Percentiles rank a stretch among this genome's conserved stretches.
Evolutionary conservation across 169 alveolate species (phyloP).

Genomic region (Eimeria necatrix): DNA sequence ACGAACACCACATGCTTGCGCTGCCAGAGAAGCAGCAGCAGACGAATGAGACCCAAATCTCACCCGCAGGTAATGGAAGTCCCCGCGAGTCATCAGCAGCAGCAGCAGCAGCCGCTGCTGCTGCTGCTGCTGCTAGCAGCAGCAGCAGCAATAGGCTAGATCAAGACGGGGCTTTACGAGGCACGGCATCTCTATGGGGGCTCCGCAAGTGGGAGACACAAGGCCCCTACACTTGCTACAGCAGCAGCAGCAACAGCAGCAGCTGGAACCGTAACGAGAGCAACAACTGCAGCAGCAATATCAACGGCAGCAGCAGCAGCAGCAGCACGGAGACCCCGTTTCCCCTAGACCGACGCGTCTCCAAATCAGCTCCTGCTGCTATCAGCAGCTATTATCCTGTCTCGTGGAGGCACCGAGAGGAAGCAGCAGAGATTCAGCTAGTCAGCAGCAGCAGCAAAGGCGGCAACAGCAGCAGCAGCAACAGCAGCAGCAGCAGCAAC

Average conservation of each 20-base stretch:
- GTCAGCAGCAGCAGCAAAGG: conserved; percentile 37
- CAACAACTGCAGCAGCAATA: conserved; percentile 16
- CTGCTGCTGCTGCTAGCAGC: background rate
- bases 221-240: conserved; percentile 34
- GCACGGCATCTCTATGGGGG: conserved; percentile 13
- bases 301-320: conserved; percentile 2
- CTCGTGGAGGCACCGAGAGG: background rate
- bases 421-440: background rate
- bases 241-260: conserved; percentile 41
- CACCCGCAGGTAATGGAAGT: background rate
- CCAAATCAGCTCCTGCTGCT: conserved; percentile 38
- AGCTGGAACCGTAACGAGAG: background rate
- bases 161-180: background rate
- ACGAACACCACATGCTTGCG: background rate
- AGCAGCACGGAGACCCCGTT: background rate
- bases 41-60: background rate
- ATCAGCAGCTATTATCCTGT: background rate
- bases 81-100: background rate
- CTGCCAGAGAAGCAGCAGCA: conserved; percentile 57
- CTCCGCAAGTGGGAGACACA: background rate
- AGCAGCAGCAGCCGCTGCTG: conserved; percentile 3
- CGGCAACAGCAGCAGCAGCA: conserved; percentile 12
- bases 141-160: conserved; percentile 26
- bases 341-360: conserved; percentile 12
- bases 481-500: conserved; percentile 53